phyloP scores from a whole-genome alignment of 2,329 filamentous ascomycete genomes.

The Ramularia endophylla region DNA sequence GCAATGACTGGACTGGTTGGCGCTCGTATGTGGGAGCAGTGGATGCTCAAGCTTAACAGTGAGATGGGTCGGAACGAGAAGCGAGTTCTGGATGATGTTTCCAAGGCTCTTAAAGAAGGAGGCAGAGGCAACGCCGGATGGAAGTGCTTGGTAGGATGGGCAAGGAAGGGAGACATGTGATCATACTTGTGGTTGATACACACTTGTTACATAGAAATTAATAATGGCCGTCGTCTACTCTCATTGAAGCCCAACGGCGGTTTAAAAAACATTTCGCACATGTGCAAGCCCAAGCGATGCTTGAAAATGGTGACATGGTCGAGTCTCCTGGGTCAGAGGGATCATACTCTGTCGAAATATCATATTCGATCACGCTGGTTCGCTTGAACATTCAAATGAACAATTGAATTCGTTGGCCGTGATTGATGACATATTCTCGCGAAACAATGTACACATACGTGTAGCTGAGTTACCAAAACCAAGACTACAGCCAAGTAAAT shows the following conservation, averaged over 20 bases:
- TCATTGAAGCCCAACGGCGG: slow-evolving; percentile 11
- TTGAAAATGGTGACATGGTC: no score
- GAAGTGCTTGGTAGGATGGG: slow-evolving; percentile 56
- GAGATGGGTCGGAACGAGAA: slow-evolving; percentile 67
- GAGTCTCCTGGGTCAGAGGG: no score
- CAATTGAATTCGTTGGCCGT: no score
- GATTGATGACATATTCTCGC: no score
- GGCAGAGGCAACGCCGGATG: slow-evolving; percentile 53
- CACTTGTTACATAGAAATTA: slow-evolving; percentile 2
- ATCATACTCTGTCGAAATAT: no score
- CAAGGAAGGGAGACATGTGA: slow-evolving; percentile 40
- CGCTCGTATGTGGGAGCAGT: slow-evolving; percentile 91
- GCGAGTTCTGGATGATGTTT: slow-evolving; percentile 50
- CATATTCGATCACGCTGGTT: no score
- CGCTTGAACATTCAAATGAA: no score
- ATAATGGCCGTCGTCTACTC: slow-evolving; percentile 13
- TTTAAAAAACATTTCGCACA: not conserved
- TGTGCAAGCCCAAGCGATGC: no score
- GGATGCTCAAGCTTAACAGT: slow-evolving; percentile 81
- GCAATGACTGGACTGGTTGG: slow-evolving; percentile 72
- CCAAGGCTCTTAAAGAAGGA: slow-evolving; percentile 54
- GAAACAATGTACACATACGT: no score
- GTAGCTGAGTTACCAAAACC: no score
- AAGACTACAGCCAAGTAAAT: no score
- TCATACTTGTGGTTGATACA: slow-evolving; percentile 2